Evolutionary conservation across 2,329 filamentous ascomycete species (phyloP).

Genomic region (Penicillium hordei): DNA sequence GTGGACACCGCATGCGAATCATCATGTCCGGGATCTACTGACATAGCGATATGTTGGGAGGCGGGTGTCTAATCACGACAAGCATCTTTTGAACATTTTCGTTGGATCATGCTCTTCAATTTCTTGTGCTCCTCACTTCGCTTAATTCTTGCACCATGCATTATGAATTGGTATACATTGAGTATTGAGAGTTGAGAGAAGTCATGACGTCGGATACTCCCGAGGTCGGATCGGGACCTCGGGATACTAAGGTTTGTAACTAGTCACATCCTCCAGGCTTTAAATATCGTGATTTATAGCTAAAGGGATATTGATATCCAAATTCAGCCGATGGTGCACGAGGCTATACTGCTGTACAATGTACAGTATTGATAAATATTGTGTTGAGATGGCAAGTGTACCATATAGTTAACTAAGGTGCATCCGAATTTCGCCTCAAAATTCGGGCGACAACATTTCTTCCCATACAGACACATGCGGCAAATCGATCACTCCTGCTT

Average conservation of each 20-base stretch:
- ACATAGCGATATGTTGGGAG: background rate
- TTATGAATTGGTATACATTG: background rate
- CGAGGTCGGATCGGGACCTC: background rate
- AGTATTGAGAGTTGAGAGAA: background rate
- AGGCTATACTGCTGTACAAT: background rate
- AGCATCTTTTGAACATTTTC: background rate
- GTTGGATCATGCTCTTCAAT: background rate
- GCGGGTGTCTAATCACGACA: background rate
- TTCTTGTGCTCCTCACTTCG: background rate
- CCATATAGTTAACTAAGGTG: too few relatives aligned
- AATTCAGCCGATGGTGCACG: background rate
- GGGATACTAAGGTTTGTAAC: background rate
- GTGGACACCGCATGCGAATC: background rate
- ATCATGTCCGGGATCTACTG: background rate
- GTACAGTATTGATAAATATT: background rate
- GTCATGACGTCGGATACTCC: constrained; percentile 9
- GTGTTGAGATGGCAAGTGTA: background rate
- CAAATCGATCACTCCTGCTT: too few relatives aligned
- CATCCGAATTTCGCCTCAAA: background rate
- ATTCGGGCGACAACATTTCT: background rate
- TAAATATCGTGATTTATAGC: background rate
- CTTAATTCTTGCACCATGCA: background rate
- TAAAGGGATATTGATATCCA: background rate
- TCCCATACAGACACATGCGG: too few relatives aligned
- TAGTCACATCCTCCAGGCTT: background rate